phyloP scores from a whole-genome alignment of 1,139 yeast genomes.

The Diutina neorugosa region DNA sequence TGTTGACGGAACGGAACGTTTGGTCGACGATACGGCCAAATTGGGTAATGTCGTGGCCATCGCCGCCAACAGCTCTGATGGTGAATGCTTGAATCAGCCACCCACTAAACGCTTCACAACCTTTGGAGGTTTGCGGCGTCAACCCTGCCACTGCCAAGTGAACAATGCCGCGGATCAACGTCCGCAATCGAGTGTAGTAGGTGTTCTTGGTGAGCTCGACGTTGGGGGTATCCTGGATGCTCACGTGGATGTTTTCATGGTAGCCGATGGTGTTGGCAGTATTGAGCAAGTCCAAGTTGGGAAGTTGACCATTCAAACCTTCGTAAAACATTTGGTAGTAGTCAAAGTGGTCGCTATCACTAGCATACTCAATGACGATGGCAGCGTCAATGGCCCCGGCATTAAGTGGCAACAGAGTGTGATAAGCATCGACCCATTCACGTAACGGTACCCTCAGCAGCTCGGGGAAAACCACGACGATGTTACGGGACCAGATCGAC shows the following conservation, averaged over 20 bases:
- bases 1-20: slow-evolving; percentile 78
- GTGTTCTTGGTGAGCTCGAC: slow-evolving; percentile 33
- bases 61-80: slow-evolving; percentile 43
- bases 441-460: slow-evolving; percentile 61
- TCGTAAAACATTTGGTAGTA: slow-evolving; percentile 68
- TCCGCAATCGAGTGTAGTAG: slow-evolving; percentile 44
- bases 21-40: slow-evolving; percentile 88
- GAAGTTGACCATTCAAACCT: slow-evolving; percentile 91
- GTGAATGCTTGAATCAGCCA: slow-evolving; percentile 94
- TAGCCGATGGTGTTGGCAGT: slow-evolving; percentile 60
- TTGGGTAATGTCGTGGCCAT: slow-evolving; percentile 69
- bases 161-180: slow-evolving; percentile 52
- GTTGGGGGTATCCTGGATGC: slow-evolving; percentile 49
- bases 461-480: slow-evolving; percentile 73
- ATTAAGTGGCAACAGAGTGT: slow-evolving; percentile 69
- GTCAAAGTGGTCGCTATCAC: slow-evolving; percentile 55
- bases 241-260: slow-evolving; percentile 62
- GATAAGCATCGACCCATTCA: slow-evolving; percentile 92
- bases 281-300: slow-evolving; percentile 82
- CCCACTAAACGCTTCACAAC: slow-evolving; percentile 88
- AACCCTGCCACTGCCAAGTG: slow-evolving; percentile 66
- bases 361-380: slow-evolving; percentile 68
- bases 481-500: slow-evolving; percentile 94
- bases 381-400: slow-evolving; percentile 98
- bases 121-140: slow-evolving; percentile 32